Percentiles rank a stretch among this genome's conserved stretches.
These are phyloP conservation scores for Odontarrhena argentea DNA, from an alignment of 345 rosid species.

Conservation along the genomic window DNA sequence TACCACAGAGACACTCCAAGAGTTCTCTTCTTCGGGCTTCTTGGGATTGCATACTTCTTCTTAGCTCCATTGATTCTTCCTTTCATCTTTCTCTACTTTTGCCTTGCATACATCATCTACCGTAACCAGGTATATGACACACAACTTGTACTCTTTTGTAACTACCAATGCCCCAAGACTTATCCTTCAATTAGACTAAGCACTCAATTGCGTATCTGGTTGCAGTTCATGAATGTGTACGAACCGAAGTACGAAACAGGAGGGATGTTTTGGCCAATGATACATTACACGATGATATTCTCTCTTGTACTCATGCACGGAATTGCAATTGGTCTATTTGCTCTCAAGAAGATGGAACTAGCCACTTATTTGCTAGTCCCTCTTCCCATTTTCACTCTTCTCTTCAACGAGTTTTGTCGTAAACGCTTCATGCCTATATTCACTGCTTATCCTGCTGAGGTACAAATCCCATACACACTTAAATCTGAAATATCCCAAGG, in stretches of 20 bases:
- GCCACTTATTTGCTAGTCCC: constrained; percentile 74
- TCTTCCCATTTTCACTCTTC: constrained; percentile 81
- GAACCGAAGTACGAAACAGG: constrained; percentile 84
- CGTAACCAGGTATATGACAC: constrained; percentile 74
- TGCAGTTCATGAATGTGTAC: constrained; percentile 90
- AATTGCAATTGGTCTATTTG: constrained; percentile 83
- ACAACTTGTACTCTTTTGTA: constrained; percentile 7
- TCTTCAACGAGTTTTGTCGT: constrained; percentile 94
- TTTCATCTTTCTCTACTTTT: constrained; percentile 79
- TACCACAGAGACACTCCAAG: constrained; percentile 85
- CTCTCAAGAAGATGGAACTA: constrained; percentile 69
- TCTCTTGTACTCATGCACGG: constrained; percentile 90
- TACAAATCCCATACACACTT: constrained; percentile 31
- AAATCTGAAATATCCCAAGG: not conserved
- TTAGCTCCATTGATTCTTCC: constrained; percentile 93
- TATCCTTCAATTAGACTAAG: constrained; percentile 7
- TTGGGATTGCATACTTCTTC: constrained; percentile 90
- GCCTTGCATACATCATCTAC: constrained; percentile 78
- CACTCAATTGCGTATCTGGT: constrained; percentile 7
- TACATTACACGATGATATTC: constrained; percentile 86
- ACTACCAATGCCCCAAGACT: too few species aligned
- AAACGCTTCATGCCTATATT: constrained; percentile 91
- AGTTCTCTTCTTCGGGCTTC: constrained; percentile 85
- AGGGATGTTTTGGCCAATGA: constrained; percentile 95
- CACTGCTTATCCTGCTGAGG: constrained; percentile 84